Evolutionary conservation across 345 rosid species (phyloP), one percentile per base, ranked within the genome.

Genomic region (Eucalyptus decipiens): DNA sequence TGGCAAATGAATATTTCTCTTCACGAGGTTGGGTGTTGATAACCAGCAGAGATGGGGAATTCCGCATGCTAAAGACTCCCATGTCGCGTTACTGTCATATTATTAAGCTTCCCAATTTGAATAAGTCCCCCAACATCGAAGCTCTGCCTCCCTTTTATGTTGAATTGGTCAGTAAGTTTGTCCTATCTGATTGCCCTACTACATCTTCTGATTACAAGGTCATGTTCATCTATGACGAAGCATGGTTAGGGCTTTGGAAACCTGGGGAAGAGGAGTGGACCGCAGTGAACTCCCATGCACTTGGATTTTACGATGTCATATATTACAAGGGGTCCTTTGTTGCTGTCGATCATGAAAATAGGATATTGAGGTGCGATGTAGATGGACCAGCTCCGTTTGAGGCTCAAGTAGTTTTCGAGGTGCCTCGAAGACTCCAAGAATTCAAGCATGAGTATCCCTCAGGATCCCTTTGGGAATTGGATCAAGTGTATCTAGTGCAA

Each of bases 201-300:
- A 14, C 72, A 65, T 65, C 37, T 65, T 11, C 16, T 7, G 37
- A 65, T 65, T 65, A 65, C 76, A 65, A n/a, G 37, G 76, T 65
- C 76, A n/a, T 65, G 76, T 37, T 65, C 76, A 65, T 65, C 76
- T 15, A 65, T 4, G 2, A 15, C 16, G 0, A 0, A 4, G 76
- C 3, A 30, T 1, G 5, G 37, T n/a, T 30, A 13, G 37, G 37
- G 19, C 37, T 65, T 65, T 65, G 76, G 76, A 65, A 65, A 65
- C 76, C 51, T 0, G 17, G 51, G 0, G 17, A 49, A 49, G 6
- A 49, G 51, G 51, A 49, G 51, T 49, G 51, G 51, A 49, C 6
- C 0, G 17, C 16, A 2, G 17, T 49, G 51, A 49, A 14, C 17
- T 5, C 17, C 51, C 51, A 3, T 1, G 0, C 2, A 2, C 0